Evolutionary conservation across 2,329 filamentous ascomycete genomes (phyloP).

Genomic region (Fusarium foetens): DNA sequence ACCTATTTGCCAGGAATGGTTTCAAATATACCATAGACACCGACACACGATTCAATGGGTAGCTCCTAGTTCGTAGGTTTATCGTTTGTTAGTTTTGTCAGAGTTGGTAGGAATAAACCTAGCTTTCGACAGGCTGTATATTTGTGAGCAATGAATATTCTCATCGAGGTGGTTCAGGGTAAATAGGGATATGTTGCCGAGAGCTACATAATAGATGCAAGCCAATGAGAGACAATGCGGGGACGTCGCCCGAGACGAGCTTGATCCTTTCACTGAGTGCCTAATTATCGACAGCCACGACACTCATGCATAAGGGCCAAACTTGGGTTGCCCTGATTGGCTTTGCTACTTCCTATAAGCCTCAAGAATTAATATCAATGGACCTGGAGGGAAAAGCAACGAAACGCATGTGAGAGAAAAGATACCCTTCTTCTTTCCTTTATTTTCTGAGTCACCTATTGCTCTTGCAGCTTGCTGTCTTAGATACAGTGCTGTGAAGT

Average conservation of each 20-base stretch:
- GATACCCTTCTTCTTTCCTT: conserved; percentile 2
- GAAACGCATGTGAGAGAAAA: neutral
- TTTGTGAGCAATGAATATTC: conserved; percentile 11
- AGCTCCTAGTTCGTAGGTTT: neutral
- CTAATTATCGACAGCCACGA: conserved; percentile 58
- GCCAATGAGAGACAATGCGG: conserved; percentile 38
- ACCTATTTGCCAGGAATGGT: neutral
- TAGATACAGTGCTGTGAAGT: conserved; percentile 3
- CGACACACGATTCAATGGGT: neutral
- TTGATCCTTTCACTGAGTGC: conserved; percentile 49
- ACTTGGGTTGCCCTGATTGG: conserved; percentile 24
- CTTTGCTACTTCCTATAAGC: conserved; percentile 20
- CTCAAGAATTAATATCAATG: conserved; percentile 9
- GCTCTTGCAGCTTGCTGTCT: neutral
- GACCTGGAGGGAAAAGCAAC: neutral
- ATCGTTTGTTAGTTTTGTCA: neutral
- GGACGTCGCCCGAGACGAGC: conserved; percentile 29
- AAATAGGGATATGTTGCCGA: conserved; percentile 1
- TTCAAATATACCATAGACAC: neutral
- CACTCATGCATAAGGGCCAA: conserved; percentile 52
- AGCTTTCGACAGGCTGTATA: neutral
- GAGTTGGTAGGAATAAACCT: neutral
- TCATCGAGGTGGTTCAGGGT: conserved; percentile 20
- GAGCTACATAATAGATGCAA: neutral
- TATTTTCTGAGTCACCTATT: neutral